Percentiles rank a stretch among this genome's conserved stretches.
Conservation (phyloP, 805 yeast species). For the Torulaspora franciscae region DNA sequence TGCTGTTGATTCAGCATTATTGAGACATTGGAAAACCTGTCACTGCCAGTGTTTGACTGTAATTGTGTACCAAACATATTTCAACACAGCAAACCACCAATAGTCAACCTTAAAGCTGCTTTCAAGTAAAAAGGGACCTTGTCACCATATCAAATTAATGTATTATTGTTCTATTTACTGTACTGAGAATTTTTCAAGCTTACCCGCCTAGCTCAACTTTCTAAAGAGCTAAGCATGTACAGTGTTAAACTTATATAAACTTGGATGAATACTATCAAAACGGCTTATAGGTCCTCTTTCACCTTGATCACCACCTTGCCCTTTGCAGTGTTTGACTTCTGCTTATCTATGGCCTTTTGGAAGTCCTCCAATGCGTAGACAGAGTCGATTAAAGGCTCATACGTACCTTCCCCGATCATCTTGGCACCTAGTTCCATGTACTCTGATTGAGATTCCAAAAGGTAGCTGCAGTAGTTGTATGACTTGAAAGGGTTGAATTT, state of each 20-base stretch:
- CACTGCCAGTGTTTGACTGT: conserved; percentile 8
- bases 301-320: conserved; percentile 55
- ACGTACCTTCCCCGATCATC: conserved; percentile 28
- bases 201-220: background rate
- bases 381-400: conserved; percentile 50
- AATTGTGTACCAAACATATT: conserved; percentile 14
- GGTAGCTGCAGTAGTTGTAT: conserved; percentile 31
- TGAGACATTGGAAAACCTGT: conserved; percentile 23
- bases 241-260: background rate
- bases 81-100: background rate
- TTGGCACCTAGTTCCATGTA: conserved; percentile 22
- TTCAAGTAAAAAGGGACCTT: background rate
- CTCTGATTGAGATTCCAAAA: conserved; percentile 10
- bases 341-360: conserved; percentile 46
- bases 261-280: background rate
- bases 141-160: too few relatives aligned
- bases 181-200: conserved; percentile 3
- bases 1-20: conserved; percentile 24
- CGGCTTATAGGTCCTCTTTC: background rate
- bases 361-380: conserved; percentile 47
- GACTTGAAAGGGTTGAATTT: conserved; percentile 24
- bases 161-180: background rate
- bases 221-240: background rate
- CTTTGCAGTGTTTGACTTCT: conserved; percentile 44
- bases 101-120: background rate